Evolutionary conservation across 306 rosid genomes (phyloP).

Genomic region (Mimosa bimucronata): DNA sequence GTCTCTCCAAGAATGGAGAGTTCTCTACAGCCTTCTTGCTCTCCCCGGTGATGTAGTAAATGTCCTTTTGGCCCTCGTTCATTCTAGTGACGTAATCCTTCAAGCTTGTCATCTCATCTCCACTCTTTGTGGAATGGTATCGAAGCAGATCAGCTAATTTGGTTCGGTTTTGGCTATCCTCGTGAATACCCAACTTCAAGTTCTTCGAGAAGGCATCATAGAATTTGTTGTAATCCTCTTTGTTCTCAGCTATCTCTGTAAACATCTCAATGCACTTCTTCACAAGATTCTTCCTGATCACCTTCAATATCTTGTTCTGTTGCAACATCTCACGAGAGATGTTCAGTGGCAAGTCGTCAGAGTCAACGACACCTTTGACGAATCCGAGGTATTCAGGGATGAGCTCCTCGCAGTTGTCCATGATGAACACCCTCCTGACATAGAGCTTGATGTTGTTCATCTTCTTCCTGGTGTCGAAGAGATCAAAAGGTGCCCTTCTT

Average conservation of each 20-base stretch:
- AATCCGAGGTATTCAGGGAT: slow-evolving; percentile 69
- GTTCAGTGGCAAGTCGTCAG: slow-evolving; percentile 68
- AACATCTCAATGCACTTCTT: slow-evolving; percentile 76
- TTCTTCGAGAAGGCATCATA: slow-evolving; percentile 69
- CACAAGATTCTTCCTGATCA: slow-evolving; percentile 64
- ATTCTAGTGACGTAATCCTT: slow-evolving; percentile 66
- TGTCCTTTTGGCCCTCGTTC: slow-evolving; percentile 72
- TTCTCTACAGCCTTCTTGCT: slow-evolving; percentile 68
- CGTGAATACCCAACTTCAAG: slow-evolving; percentile 64
- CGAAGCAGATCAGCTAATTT: slow-evolving; percentile 66
- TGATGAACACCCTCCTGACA: slow-evolving; percentile 69
- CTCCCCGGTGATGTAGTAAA: slow-evolving; percentile 66
- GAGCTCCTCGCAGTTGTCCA: slow-evolving; percentile 73
- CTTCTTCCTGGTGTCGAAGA: slow-evolving; percentile 61
- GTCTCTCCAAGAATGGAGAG: slow-evolving; percentile 66
- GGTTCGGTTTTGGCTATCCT: slow-evolving; percentile 63
- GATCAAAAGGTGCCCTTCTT: slow-evolving; percentile 65
- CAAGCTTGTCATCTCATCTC: slow-evolving; percentile 67
- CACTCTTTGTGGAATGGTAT: slow-evolving; percentile 64
- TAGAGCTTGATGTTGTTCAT: slow-evolving; percentile 70
- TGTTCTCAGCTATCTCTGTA: slow-evolving; percentile 68
- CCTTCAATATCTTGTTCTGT: slow-evolving; percentile 70
- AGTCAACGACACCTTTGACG: slow-evolving; percentile 67
- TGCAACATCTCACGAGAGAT: slow-evolving; percentile 68
- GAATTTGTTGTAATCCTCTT: slow-evolving; percentile 58